Evolutionary conservation across 306 rosid species (phyloP).

Genomic region (Myrica gale): DNA sequence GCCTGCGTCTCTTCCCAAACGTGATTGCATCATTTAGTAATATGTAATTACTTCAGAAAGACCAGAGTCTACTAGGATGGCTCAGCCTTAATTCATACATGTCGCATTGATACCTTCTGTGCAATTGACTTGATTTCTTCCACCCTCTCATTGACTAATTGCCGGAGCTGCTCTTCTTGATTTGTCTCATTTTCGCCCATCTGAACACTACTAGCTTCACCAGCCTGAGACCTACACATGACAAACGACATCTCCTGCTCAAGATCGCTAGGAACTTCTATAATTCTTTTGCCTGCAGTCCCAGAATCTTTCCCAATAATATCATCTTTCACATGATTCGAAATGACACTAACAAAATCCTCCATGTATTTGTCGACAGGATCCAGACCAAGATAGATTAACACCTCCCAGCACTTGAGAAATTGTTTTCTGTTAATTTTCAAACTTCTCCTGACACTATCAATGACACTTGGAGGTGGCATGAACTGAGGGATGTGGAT

Average conservation of each 20-base stretch:
- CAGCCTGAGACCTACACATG: constrained; percentile 52
- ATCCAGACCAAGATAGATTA: constrained; percentile 65
- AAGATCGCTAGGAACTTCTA: constrained; percentile 51
- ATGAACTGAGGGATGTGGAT: constrained; percentile 45
- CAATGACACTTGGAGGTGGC: constrained; percentile 56
- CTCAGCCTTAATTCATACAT: background rate
- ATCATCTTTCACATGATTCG: constrained; percentile 70
- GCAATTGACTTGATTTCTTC: constrained; percentile 67
- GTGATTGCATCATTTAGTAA: constrained; percentile 2
- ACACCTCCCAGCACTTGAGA: constrained; percentile 90
- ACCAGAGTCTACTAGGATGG: background rate
- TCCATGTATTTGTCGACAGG: constrained; percentile 59
- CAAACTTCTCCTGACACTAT: constrained; percentile 57
- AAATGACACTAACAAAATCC: constrained; percentile 59
- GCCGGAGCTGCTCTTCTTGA: constrained; percentile 74
- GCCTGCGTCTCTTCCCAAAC: constrained; percentile 10
- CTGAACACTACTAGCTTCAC: constrained; percentile 45
- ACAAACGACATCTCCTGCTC: constrained; percentile 69
- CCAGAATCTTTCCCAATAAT: constrained; percentile 75
- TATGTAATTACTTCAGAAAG: background rate
- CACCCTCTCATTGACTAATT: constrained; percentile 69
- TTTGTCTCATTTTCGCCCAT: constrained; percentile 55
- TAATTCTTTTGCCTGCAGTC: constrained; percentile 60
- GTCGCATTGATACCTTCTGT: constrained; percentile 49
- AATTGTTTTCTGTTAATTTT: constrained; percentile 86